Evolutionary conservation across 2,329 filamentous ascomycete genomes (phyloP).

Genomic region (Sporothrix sp.): DNA sequence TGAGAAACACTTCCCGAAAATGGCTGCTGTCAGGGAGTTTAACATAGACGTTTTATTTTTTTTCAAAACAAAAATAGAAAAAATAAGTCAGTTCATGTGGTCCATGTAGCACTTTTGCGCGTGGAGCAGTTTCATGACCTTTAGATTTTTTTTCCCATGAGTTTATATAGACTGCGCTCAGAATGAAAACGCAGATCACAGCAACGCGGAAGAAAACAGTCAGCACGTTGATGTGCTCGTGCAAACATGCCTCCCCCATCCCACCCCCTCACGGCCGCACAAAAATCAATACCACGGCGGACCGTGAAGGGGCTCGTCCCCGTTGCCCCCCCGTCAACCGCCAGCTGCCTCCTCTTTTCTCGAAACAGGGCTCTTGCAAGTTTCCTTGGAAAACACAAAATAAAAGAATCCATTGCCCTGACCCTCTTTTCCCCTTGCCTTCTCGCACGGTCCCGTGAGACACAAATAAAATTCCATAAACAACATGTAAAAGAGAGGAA

Average conservation of each 20-base stretch:
- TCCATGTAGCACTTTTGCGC: too few relatives aligned
- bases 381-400: slow-evolving; percentile 6
- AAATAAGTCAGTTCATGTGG: too few relatives aligned
- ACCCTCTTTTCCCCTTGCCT: neutral
- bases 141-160: slow-evolving; percentile 7
- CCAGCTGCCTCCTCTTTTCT: slow-evolving; percentile 42
- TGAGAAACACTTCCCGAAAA: too few relatives aligned
- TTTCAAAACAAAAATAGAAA: neutral
- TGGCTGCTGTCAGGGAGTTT: too few relatives aligned
- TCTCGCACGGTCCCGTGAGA: neutral
- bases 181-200: slow-evolving; percentile 2
- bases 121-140: too few relatives aligned
- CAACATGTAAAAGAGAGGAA: slow-evolving; percentile 3
- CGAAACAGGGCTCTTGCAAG: slow-evolving; percentile 40
- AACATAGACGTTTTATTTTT: neutral
- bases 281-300: neutral
- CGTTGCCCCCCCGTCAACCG: slow-evolving; percentile 24
- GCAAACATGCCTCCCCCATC: too few relatives aligned
- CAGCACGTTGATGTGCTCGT: too few relatives aligned
- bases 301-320: neutral
- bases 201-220: neutral
- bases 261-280: neutral
- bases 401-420: slow-evolving; percentile 7
- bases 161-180: neutral
- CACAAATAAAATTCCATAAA: slow-evolving; percentile 6